Evolutionary conservation across 768 basidiomycete species (phyloP), one percentile per base, ranked within the genome.

Genomic region (Rubroboletus pulcherrimus): DNA sequence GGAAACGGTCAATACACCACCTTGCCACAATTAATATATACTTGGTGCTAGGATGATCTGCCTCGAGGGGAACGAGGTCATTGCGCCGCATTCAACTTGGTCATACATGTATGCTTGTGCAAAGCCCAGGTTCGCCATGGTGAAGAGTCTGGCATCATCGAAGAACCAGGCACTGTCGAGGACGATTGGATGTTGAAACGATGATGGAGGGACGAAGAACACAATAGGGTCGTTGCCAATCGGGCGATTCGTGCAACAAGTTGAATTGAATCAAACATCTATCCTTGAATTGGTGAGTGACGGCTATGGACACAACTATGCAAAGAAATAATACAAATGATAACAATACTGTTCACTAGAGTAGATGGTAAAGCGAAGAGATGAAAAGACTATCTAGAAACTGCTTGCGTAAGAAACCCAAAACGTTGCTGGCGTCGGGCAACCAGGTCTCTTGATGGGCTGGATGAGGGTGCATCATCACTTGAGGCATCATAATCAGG

Each of bases 391-490:
- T 58, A 65, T 54, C 41, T 54, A 45, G 47, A 46, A 42, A 38
- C 15, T 48, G 48, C 24, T 44, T 50, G 52, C 9, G 45, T 31
- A 33, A 38, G 37, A 46, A 47, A 30, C 24, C 64, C 62, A 37
- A 67, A 66, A 49, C 77, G 75, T 50, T 73, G 69, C 48, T 75
- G 62, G 41, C 73, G 74, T 53, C 79, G 73, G 11, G 73, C 61
- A 29, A 77, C 70, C 21, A 79, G 49, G 35, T 78, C 77, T 55
- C 76, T 74, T 48, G 78, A 74, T 7, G 82, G 82, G 56, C 82
- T 83, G 26, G 71, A 70, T 15, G 74, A 72, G 2, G 61, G 68
- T 15, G 75, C 76, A 62, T 82, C 83, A 62, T 84, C 83, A 62
- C 79, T 79, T 5, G 74, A 71, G 1, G 71, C 70, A 52, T 79